phyloP scores from a whole-genome alignment of 306 rosid species.

The Sindora glabra region DNA sequence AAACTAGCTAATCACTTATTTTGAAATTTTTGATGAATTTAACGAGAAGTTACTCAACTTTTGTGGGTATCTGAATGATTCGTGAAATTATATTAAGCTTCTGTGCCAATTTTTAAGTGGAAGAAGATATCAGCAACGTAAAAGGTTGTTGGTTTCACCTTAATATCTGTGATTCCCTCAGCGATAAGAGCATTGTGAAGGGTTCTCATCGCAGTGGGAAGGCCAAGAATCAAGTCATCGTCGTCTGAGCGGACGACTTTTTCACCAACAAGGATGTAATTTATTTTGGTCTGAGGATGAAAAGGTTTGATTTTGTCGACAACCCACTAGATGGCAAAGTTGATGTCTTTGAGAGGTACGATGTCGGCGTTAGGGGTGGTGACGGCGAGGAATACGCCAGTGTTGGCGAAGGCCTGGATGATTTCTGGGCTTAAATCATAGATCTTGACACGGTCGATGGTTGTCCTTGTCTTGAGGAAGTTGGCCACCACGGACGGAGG shows the following conservation, averaged over 20 bases:
- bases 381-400: constrained; percentile 58
- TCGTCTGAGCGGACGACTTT: constrained; percentile 70
- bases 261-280: constrained; percentile 66
- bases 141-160: constrained; percentile 36
- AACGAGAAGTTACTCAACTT: too few relatives aligned
- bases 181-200: constrained; percentile 55
- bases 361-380: constrained; percentile 77
- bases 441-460: constrained; percentile 62
- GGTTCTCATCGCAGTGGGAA: constrained; percentile 69
- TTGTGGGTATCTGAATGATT: too few relatives aligned
- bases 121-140: too few relatives aligned
- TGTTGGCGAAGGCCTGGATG: constrained; percentile 65
- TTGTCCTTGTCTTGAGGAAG: constrained; percentile 52
- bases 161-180: constrained; percentile 54
- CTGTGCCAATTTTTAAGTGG: too few relatives aligned
- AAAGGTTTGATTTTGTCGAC: constrained; percentile 39
- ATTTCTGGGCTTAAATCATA: constrained; percentile 70
- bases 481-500: constrained; percentile 51
- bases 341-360: not conserved
- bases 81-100: too few relatives aligned
- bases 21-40: too few relatives aligned
- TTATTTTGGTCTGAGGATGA: constrained; percentile 47
- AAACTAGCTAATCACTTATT: too few relatives aligned
- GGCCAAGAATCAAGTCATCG: constrained; percentile 20
- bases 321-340: constrained; percentile 55